Percentiles rank a stretch among this genome's conserved stretches.
Evolutionary conservation across 179 eudicot species (phyloP).

Genomic region (Silene vulgaris): DNA sequence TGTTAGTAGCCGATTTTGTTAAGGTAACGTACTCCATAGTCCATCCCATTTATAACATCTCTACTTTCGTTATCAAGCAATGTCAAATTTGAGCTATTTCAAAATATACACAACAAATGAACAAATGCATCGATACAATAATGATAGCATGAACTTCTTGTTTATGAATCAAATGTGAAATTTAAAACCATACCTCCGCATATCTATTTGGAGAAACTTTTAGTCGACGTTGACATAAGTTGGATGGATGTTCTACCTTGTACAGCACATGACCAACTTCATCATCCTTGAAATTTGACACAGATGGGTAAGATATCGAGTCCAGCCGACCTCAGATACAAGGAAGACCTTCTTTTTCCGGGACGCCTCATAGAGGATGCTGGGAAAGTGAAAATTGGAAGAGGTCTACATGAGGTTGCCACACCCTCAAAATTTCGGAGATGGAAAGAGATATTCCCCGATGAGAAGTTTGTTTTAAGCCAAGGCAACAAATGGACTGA

Average conservation of each 20-base stretch:
- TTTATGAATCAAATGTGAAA: no score
- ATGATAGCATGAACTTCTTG: no score
- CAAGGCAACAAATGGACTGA: conserved; percentile 53
- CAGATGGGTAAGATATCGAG: conserved; percentile 71
- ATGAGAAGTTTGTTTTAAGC: conserved; percentile 66
- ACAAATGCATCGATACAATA: no score
- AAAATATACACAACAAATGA: no score
- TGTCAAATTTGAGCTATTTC: neutral
- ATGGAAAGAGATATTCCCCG: conserved; percentile 63
- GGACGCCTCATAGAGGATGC: conserved; percentile 78
- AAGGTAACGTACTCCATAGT: conserved; percentile 41
- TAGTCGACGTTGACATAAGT: neutral
- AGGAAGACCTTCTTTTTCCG: conserved; percentile 77
- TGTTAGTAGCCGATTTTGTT: conserved; percentile 73
- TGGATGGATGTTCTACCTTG: neutral
- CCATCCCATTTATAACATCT: no score
- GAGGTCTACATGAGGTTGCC: conserved; percentile 52
- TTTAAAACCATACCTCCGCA: no score
- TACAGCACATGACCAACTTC: neutral
- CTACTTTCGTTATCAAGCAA: no score
- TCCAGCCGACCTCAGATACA: conserved; percentile 88
- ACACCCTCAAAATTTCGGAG: conserved; percentile 61
- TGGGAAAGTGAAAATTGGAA: conserved; percentile 82
- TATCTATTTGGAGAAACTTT: neutral
- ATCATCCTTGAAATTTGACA: conserved; percentile 7